Evolutionary conservation across 305 asterid genomes (phyloP), one percentile per base, ranked within the genome.

Genomic region (Ilex paraguariensis): DNA sequence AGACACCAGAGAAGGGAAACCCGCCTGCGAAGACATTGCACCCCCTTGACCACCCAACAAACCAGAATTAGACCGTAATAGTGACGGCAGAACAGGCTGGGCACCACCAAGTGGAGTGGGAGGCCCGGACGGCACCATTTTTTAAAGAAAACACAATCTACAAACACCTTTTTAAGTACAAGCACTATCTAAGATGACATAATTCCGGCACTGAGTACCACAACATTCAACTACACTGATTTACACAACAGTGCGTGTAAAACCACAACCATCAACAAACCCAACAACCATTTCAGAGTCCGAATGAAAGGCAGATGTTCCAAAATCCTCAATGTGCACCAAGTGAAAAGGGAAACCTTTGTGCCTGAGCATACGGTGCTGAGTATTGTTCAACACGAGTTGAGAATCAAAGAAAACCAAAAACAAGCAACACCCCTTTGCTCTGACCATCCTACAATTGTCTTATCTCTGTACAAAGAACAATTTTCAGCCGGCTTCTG

Each of bases 31-130:
- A 31, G 90, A 72, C 78, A 83, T 86, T 55, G 82, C 87, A 48
- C 89, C 88, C 46, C 91, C 91, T 71, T 87, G 95, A 63, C 91
- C 93, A 53, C 88, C 82, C 95, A 89, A 60, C 62, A 84, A 64
- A 59, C 89, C 85, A 45, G 96, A 85, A 75, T 75, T 82, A 28
- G 92, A 83, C 75, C 98, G 80, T 76, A 88, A 69, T 49, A 91
- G 60, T 10, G 96, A 81, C 5, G 87, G 61, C 13, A 83, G 85
- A 62, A 70, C 75, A 14, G 77, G 72, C 79, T 78, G 96, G 62
- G 82, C 59, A 66, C 84, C 83, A 57, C 89, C 84, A 32, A 77
- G 82, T 0, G 91, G 91, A 49, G 81, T 60, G 13, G 91, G 82
- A 56, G 87, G 82, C 63, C 91, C 96, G 68, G 79, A 83, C 33